Evolutionary conservation across 2,329 filamentous ascomycete genomes (phyloP).

Genomic region (Aspergillus pseudonomiae): DNA sequence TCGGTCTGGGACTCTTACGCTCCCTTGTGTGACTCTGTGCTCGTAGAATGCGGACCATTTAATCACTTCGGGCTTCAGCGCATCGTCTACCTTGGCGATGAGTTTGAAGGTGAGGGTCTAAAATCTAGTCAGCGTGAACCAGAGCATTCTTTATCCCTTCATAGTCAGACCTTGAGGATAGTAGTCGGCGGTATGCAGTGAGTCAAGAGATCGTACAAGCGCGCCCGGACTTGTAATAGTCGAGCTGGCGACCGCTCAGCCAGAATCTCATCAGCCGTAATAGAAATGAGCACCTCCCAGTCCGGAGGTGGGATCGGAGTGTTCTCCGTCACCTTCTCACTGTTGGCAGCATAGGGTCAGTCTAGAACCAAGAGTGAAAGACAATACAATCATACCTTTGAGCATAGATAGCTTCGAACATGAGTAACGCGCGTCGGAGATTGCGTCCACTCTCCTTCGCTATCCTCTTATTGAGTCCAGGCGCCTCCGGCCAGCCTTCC

Average conservation of each 20-base stretch:
- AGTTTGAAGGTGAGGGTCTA: slow-evolving; percentile 89
- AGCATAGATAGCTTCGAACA: slow-evolving; percentile 96
- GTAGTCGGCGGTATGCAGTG: slow-evolving; percentile 96
- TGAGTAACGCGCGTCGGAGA: slow-evolving; percentile 83
- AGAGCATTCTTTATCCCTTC: not conserved
- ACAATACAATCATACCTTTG: slow-evolving; percentile 73
- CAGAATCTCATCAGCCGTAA: slow-evolving; percentile 92
- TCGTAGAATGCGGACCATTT: slow-evolving; percentile 98
- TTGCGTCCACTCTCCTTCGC: slow-evolving; percentile 90
- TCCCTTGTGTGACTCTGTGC: slow-evolving; percentile 87
- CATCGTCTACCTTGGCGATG: slow-evolving; percentile 82
- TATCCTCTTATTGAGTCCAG: slow-evolving; percentile 78
- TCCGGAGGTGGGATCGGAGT: slow-evolving; percentile 93
- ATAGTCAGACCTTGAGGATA: slow-evolving; percentile 70
- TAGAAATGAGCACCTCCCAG: slow-evolving; percentile 88
- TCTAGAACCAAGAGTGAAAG: not conserved
- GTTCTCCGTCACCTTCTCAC: slow-evolving; percentile 84
- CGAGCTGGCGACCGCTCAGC: slow-evolving; percentile 88
- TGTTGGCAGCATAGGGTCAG: slow-evolving; percentile 39
- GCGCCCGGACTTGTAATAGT: slow-evolving; percentile 84
- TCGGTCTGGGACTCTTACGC: slow-evolving; percentile 41
- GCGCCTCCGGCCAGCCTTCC: slow-evolving; percentile 79
- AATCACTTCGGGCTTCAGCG: slow-evolving; percentile 86
- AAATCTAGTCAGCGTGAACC: slow-evolving; percentile 10
- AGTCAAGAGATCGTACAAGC: slow-evolving; percentile 95